Evolutionary conservation across 163 green algal species (phyloP), one percentile per base, ranked within the genome.

Genomic region (Chloromonas sp.): DNA sequence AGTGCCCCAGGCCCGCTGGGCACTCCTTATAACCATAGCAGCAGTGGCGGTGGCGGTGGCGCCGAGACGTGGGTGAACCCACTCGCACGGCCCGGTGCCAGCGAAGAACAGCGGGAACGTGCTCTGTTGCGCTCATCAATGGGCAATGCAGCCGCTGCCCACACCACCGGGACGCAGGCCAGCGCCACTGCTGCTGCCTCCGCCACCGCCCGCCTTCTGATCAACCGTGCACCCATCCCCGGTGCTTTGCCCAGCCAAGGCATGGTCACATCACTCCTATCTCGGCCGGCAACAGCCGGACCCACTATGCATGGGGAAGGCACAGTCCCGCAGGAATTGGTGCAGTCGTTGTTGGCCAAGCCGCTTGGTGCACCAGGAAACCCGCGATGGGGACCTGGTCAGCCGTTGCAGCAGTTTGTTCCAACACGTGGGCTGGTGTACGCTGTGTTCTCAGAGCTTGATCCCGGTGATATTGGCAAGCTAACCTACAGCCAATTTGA

Each of bases 401-500:
- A 78, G 3, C 80, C 71, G 14, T 60, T 86, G 71, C 74, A 86
- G 83, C 61, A 81, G 1, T 86, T 86, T 62, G 61, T 71, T 2
- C 83, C 83, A 11, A 86, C 70, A 1, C 58, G 83, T 1, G 83
- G 83, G 58, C 14, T 86, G 71, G 59, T 86, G 83, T 81, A 82
- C 83, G 77, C 58, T 13, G 83, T 86, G 2, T 86, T 86, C 76
- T 15, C 60, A 2, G 83, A 82, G 76, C 83, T 77, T 14, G 76
- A 77, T 58, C 5, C 61, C 8, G 2, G 1, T 70, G 76, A 60
- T 57, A n/a, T 15, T 59, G 76, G 76, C n/a, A 81, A 81, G 79
- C 71, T 86, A 14, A 86, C 83, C 2, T 80, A 60, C 76, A 82
- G 71, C 61, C 79, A 60, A 58, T 71, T 86, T 77, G 83, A 86